Base-by-base conservation (phyloP, 768 basidiomycete species). In the Cystofilobasidium ferigula region DNA sequence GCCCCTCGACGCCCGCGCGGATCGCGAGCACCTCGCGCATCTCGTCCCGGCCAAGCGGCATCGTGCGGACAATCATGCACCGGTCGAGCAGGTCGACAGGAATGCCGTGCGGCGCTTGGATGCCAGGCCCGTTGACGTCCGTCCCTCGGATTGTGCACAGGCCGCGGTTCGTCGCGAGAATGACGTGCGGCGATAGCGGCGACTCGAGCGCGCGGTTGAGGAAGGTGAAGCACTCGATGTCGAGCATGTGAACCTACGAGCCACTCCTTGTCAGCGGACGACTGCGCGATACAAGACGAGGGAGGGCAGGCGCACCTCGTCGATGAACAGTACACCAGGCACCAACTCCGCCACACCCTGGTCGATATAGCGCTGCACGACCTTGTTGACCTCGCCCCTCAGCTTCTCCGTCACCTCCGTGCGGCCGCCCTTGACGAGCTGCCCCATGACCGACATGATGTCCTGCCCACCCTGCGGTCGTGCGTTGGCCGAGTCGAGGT, bases 201-300 rank as follows among this genome's bases (percentile, higher is more conserved):
- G 91, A 92, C 77, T 98, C 95, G 54, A 99, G 82, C 12, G 97
- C 82, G 14, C 91, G 86, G 76, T 98, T 98, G 42, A 99, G 83
- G 78, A 94, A 99, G 6, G 95, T 97, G 80, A 98, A 99, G 76
- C 93, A 97, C 76, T 99, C 95, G 72, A 98, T 93, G 76, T 99
- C 95, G 68, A 99, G 85, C 94, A 98, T 98, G 78, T 99, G 95
- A 28, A 98, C 94, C 92, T 95, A 72, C 8, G 30, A 20, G 30
- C 48, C 24, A 35, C 28, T 30, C 61, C 7, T 24, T 36, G 26
- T 38, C 28, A 5, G 35, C 14, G 13, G 32, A 28, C 9, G 34
- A 18, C 7, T 28, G 26, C 12, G 36, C 12, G 9, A 57, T 3
- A 18, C 34, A 35, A 5, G 32, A 57, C 4, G 38, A 57, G 16